Evolutionary conservation across 2,329 filamentous ascomycete species (phyloP), one percentile per base, ranked within the genome.

Genomic region (Myriosclerotinia duriaeana): DNA sequence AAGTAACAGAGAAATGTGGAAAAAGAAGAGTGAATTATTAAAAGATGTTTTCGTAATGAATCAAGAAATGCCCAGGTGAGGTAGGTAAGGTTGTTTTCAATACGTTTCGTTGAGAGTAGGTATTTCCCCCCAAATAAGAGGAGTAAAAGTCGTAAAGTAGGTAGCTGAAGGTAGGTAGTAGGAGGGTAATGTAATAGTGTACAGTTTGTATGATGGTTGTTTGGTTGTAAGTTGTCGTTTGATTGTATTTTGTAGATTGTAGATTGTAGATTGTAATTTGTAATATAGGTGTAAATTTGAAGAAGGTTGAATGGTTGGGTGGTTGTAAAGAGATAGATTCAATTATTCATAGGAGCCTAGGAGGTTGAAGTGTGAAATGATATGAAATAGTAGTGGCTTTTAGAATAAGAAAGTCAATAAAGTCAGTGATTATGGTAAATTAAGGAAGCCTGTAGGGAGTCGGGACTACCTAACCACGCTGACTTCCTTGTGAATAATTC

Each of bases 231-330:
- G 26, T n/a, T n/a, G n/a, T 26, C 26, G 26, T 26, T 40, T 40
- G 54, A 7, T 56, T 22, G 38, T 17, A 26, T 26, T 26, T 3
- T 26, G 26, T 67, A 68, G 46, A 40, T 40, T 53, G 69, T 56
- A 34, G 3, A 65, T 64, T 61, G 56, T 58, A 67, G 36, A 40
- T 40, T 53, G 69, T 56, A 34, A 26, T 66, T 64, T 61, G 56
- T 58, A 67, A 54, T 26, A 26, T 26, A 2, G 26, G 26, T 26
- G 26, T 26, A 26, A 26, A 26, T 2, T 26, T 26, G 26, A 26
- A 26, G 38, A 42, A 36, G 34, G 40, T 20, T 46, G 56, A 17
- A 22, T 42, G 38, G 56, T 12, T 38, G 60, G 60, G 2, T 34
- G 50, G 26, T 34, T 53, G 48, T 30, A 20, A 40, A 53, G 48